Percentiles rank a stretch among this genome's conserved stretches.
phyloP scores from a whole-genome alignment of 805 yeast species.

The Wickerhamiella cacticola region DNA sequence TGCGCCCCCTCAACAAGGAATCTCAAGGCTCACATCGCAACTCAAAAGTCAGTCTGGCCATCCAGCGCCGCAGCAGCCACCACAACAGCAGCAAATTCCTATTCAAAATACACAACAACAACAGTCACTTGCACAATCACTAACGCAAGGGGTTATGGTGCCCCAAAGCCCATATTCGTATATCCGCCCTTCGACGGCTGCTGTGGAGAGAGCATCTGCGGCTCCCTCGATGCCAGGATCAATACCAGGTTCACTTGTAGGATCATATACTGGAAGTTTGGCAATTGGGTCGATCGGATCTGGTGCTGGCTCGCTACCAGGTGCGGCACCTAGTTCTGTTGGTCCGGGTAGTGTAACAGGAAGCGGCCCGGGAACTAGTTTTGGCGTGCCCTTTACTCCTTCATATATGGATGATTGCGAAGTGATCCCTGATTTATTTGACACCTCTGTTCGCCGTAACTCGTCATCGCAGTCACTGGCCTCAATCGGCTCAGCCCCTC shows the following conservation, averaged over 20 bases:
- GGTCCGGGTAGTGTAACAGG: slow-evolving; percentile 9
- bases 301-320: not conserved
- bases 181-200: slow-evolving; percentile 7
- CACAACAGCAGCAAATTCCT: not conserved
- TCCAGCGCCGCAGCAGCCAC: not conserved
- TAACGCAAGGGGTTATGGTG: not conserved
- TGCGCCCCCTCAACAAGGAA: slow-evolving; percentile 6
- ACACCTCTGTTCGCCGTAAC: not conserved
- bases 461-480: not conserved
- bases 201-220: slow-evolving; percentile 7
- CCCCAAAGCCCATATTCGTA: slow-evolving; percentile 2
- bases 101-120: not conserved
- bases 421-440: slow-evolving; percentile 4
- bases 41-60: not conserved
- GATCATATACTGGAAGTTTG: not conserved
- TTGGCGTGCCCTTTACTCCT: slow-evolving; percentile 5
- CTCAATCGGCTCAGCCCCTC: slow-evolving; percentile 1
- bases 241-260: not conserved
- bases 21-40: slow-evolving; percentile 8
- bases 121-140: not conserved
- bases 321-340: not conserved
- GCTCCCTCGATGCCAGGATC: not conserved
- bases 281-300: not conserved
- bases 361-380: slow-evolving; percentile 1
- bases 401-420: slow-evolving; percentile 12